Base-by-base conservation (phyloP, 169 alveolate species). In the Cryptosporidium ryanae region DNA sequence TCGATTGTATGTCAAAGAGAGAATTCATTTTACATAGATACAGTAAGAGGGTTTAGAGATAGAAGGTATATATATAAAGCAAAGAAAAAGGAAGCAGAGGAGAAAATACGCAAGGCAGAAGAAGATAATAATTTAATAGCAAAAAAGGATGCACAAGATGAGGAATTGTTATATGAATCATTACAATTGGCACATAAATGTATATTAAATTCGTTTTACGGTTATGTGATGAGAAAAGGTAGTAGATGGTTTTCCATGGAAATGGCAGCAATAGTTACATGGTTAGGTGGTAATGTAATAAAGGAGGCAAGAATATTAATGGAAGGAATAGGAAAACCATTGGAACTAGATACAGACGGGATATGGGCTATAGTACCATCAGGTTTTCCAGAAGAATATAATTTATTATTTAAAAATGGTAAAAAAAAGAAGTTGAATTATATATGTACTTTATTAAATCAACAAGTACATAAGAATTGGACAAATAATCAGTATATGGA, bases 261-360 rank as follows among this genome's bases (percentile, higher is more conserved):
- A 93, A 98, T 98, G 99, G 99, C 99, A 4, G 99, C 99, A 23
- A 97, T 98, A 91, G 99, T 97, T 18, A 97, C 99, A 0, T 96
- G 96, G 91, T 94, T 98, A 65, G 99, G 99, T 23, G 97, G 99
- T 2, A 95, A 93, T 68, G 95, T 97, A 59, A 98, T 98, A 83
- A 96, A 96, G 63, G 95, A 93, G 65, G 96, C 98, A 21, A 90
- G 94, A 54, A 66, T 82, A 34, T 84, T 96, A 52, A 92, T 97
- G 17, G 99, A 97, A 82, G 91, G 96, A 90, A 93, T 98, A 29
- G 99, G 99, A 38, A 95, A 95, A 68, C 99, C 99, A 23, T 90
- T 98, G 65, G 99, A 98, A 93, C 94, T 98, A 83, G 99, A 98
- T 94, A 98, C 99, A 5, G 99, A 98, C 92, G 99, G 99, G 54